Evolutionary conservation across 139 green algal species (phyloP).

Genomic region (Desmodesmus armatus): DNA sequence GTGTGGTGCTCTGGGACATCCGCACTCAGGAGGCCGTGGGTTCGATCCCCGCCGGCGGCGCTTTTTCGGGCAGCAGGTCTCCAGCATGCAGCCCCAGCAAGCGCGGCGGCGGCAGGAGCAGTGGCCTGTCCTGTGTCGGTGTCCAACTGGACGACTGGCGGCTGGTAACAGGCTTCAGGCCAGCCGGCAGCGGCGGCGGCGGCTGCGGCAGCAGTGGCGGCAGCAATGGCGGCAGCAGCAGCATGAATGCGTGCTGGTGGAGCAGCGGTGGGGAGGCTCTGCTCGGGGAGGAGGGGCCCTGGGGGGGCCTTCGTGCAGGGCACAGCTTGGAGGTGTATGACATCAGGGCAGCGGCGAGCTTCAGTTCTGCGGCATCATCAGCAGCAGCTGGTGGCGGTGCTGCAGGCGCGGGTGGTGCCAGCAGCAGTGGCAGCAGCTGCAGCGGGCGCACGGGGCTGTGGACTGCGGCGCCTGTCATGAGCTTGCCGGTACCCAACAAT

Average conservation of each 20-base stretch:
- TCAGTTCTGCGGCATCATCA: too few relatives aligned
- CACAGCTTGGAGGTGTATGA: constrained; percentile 55
- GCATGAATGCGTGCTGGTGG: constrained; percentile 10
- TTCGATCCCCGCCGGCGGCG: neutral
- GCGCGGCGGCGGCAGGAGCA: constrained; percentile 5
- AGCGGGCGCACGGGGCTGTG: neutral
- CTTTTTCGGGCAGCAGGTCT: neutral
- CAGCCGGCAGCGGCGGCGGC: too few relatives aligned
- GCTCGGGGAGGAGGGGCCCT: neutral
- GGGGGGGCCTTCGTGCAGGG: neutral
- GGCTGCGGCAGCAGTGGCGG: neutral
- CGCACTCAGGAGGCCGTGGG: constrained; percentile 32
- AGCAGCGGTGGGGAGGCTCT: neutral
- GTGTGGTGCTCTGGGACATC: constrained; percentile 52
- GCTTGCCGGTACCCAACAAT: constrained; percentile 33
- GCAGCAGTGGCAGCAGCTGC: constrained; percentile 14
- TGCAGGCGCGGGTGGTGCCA: neutral
- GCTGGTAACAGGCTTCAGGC: constrained; percentile 50
- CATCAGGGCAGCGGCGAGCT: constrained; percentile 39
- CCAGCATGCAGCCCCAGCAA: too few relatives aligned
- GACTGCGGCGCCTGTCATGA: constrained; percentile 42
- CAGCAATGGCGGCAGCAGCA: constrained; percentile 6
- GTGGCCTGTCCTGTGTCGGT: constrained; percentile 40
- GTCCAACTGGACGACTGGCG: constrained; percentile 69
- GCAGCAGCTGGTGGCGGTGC: constrained; percentile 14